Base-by-base conservation (phyloP, 305 asterid species). In the Solanum hybrid region DNA sequence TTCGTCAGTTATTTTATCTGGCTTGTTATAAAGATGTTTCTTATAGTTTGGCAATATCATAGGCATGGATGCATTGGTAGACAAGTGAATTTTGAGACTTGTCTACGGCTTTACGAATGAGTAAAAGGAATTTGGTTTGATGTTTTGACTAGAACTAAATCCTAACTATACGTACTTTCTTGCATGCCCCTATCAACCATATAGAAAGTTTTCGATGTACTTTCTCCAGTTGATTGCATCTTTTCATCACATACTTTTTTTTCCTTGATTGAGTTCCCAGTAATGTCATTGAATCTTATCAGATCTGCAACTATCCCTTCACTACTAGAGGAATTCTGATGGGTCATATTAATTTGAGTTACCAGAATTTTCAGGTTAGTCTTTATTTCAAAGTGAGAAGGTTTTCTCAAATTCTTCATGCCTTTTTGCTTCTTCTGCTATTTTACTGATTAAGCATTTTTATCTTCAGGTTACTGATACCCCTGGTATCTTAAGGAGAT, bases 301-400 rank as follows among this genome's bases (percentile, higher is more conserved):
- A 97, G 98, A 90, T 97, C 37, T 97, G 99, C 96, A 97, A 97
- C 90, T 97, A 97, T 93, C 99, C 99, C 51, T 97, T 97, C 93
- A 97, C 99, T 87, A 97, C 99, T 22, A 92, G 98, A 92, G 99
- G 99, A 91, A 95, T 97, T 92, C 92, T 97, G 90, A 96, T 97
- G 99, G 99, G 99, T 72, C 99, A 97, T 92, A 95, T 96, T 88
- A 89, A 90, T 90, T 90, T 95, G 90, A 95, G 96, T 93, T 95
- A 92, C 95, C 97, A 95, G 92, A 95, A 93, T 94, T 97, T 96
- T 92, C 99, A 97, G 99, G 99, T 95, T 85, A 71, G 34, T 38
- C 24, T 37, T 79, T 88, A 82, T 29, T n/a, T 86, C 90, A 36
- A 29, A 40, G 35, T 32, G 88, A 85, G 64, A 85, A 86, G 79